Conservation (phyloP, 495 filamentous ascomycete species). For the Podospora fimiseda region DNA sequence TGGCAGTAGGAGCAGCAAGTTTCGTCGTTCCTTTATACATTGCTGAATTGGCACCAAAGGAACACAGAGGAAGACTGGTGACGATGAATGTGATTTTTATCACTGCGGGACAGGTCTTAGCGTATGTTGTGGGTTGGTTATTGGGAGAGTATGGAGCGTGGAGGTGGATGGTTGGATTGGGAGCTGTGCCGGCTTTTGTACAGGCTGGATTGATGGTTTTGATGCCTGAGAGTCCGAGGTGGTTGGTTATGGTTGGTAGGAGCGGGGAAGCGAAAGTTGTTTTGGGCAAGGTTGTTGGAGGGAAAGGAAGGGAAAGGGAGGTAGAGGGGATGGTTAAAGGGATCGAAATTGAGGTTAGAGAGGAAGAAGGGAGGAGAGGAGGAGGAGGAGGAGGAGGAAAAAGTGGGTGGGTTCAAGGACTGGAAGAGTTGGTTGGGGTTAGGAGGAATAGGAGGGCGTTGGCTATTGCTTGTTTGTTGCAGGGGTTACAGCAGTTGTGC, state of each 20-base stretch:
- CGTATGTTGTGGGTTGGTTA: constrained; percentile 70
- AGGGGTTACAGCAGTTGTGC: constrained; percentile 83
- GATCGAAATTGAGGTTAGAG: constrained; percentile 62
- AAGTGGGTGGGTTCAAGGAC: constrained; percentile 36
- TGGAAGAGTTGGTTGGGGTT: constrained; percentile 49
- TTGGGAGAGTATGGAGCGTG: constrained; percentile 62
- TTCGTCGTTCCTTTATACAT: constrained; percentile 83
- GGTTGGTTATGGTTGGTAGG: constrained; percentile 66
- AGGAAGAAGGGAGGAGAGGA: constrained; percentile 51
- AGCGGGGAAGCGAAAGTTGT: constrained; percentile 54
- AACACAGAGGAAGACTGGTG: constrained; percentile 67
- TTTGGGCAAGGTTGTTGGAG: constrained; percentile 58
- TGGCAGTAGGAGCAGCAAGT: constrained; percentile 76
- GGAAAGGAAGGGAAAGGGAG: constrained; percentile 37
- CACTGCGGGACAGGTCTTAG: constrained; percentile 77
- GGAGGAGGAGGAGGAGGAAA: constrained; percentile 18
- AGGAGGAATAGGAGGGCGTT: constrained; percentile 70
- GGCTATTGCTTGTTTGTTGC: constrained; percentile 76
- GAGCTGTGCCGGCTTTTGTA: constrained; percentile 65
- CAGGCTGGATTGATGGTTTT: constrained; percentile 59
- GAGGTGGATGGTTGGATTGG: constrained; percentile 87
- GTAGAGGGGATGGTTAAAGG: constrained; percentile 53
- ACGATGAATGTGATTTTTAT: constrained; percentile 75
- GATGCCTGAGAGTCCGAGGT: constrained; percentile 82
- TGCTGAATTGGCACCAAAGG: constrained; percentile 72